Percentiles rank a stretch among this genome's conserved stretches.
These are phyloP conservation scores for Erigeron philadelphicus DNA, from an alignment of 140 eudicot genomes.

Conservation along the genomic window DNA sequence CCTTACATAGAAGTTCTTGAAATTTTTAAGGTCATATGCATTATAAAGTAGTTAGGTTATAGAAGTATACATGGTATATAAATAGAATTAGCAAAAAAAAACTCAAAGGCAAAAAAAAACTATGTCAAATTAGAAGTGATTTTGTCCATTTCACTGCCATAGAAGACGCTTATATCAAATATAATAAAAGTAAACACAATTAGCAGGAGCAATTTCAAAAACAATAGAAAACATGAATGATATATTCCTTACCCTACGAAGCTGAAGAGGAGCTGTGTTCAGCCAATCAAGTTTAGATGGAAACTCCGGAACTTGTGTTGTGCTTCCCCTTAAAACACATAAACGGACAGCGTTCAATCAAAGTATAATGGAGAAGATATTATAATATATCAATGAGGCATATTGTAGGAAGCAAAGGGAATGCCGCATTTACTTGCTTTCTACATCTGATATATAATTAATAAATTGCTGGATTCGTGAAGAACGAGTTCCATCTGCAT, in stretches of 20 bases:
- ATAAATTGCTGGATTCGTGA: constrained; percentile 64
- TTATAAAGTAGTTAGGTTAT: too few relatives aligned
- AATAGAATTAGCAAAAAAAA: too few relatives aligned
- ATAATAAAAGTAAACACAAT: not conserved
- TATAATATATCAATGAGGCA: constrained; percentile 1
- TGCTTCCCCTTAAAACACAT: constrained; percentile 37
- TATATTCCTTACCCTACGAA: constrained; percentile 58
- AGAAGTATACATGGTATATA: too few relatives aligned
- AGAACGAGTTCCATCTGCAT: constrained; percentile 55
- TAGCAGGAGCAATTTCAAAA: not conserved
- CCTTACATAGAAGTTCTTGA: too few relatives aligned
- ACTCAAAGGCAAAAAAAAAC: constrained; percentile 2
- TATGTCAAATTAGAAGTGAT: constrained; percentile 6
- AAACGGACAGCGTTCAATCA: constrained; percentile 1
- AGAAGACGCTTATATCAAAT: not conserved
- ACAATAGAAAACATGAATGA: not conserved
- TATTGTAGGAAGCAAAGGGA: constrained; percentile 1
- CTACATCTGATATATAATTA: constrained; percentile 78
- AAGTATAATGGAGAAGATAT: not conserved
- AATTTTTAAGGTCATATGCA: too few relatives aligned
- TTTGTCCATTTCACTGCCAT: not conserved
- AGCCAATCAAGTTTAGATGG: constrained; percentile 96
- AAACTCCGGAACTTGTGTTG: constrained; percentile 83
- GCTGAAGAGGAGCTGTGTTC: constrained; percentile 91
- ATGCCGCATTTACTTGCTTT: constrained; percentile 48